Base-by-base conservation (phyloP, 768 basidiomycete genomes). In the Amanita pallidorosea region DNA sequence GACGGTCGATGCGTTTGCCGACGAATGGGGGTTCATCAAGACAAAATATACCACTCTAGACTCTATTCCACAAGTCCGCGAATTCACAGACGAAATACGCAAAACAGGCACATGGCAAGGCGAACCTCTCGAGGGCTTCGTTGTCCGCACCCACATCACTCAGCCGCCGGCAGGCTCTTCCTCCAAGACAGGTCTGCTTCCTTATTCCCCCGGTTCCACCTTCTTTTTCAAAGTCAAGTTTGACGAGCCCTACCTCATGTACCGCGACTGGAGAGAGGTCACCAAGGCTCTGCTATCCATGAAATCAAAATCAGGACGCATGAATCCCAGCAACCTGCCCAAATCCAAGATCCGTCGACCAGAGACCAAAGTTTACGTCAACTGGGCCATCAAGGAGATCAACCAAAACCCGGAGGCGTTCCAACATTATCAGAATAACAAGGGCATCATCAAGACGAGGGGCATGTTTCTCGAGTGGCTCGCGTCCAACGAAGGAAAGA, bases 221-320 rank as follows among this genome's bases (percentile, higher is more conserved):
- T 95, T 97, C 74, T 97, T 99, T 76, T 98, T 96, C 82, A 99
- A 99, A 63, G 76, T 98, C 70, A 99, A 99, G 64, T 98, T 97
- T 65, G 93, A 98, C 65, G 91, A 98, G 61, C 95, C 95, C 2
- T 99, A 99, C 63, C 83, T 97, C 77, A 94, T 95, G 82, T 98
- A 96, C 67, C 85, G 96, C 50, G 89, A 94, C 62, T 98, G 93
- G 92, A 77, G 95, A 50, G 95, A 98, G 66, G 74, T 94, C 47
- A 97, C 96, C 5, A 88, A 89, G 63, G 66, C 63, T 9, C 70
- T 95, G n/a, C 70, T 93, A 7, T 59, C 68, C 6, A 56, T 67
- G 40, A 66, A 71, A 37, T 64, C 58, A 4, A 61, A 62, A 18
- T 60, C 55, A 37, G 61, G 55, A 7, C 53, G 59, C 56, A 47